Evolutionary conservation across 169 alveolate genomes (phyloP), one percentile per base, ranked within the genome.

Genomic region (Eimeria tenella): DNA sequence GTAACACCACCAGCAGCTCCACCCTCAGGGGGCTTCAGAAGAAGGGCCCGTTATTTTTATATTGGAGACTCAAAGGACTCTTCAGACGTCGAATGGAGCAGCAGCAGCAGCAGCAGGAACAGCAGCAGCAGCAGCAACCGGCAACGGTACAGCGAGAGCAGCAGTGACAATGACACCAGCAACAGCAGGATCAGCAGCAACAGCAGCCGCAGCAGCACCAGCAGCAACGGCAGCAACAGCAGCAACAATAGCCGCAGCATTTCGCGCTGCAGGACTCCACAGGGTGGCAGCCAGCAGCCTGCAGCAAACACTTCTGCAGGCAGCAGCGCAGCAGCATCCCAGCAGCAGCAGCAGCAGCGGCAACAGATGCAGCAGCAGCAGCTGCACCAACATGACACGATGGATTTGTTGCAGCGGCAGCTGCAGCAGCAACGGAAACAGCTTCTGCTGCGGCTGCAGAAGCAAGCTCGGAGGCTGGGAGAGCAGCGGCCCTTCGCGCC

Each of bases 381-480:
- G 56, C 83, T 11, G 83, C 58, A 73, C 3, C 50, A 25, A 11
- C 83, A 73, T 10, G 21, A 58, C 11, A 10, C 11, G 19, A 10
- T 10, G 68, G 68, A 58, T 10, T 17, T 13, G 68, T 17, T 7
- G 53, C 56, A 23, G 21, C 50, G 6, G 56, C 17, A 73, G 58
- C 58, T 21, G 83, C 83, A n/a, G 49, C 55, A 73, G 55, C 83
- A 73, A 25, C 5, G 58, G 50, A 13, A 73, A 52, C 83, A 21
- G 83, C 83, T n/a, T 56, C 56, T 13, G 83, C 83, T 73, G 56
- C 52, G 56, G 83, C 83, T 73, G 83, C 83, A 73, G 83, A 6
- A 25, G 83, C 50, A 73, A 73, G 83, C 17, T 31, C 55, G 49
- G 83, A 13, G 56, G 83, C 15, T 31, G 49, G 58, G 55, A 42